Base-by-base conservation (phyloP, 1,284 basidiomycete genomes). In the Trichosporon faecale region DNA sequence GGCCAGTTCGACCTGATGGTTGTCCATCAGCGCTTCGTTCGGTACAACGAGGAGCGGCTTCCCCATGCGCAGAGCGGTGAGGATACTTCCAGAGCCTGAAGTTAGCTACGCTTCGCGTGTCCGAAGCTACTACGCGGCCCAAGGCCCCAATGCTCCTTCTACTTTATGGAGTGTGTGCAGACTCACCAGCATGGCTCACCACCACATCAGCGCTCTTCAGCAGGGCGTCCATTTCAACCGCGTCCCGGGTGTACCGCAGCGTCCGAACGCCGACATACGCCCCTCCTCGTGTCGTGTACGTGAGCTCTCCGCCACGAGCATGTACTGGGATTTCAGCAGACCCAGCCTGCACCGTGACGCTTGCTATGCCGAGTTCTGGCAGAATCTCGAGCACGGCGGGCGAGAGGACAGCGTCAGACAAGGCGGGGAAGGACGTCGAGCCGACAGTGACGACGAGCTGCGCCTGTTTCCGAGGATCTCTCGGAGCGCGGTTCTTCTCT, bases 1-100 rank as follows among this genome's bases (percentile, higher is more conserved):
- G 0, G 96, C 94, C 5, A 99, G 86, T 78, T 99, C 94, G 60
- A 89, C 86, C 85, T 99, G 96, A 78, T 99, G 96, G 81, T 98
- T 92, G 82, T 98, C 91, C 84, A 96, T 89, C 63, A 99, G 85
- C 1, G 91, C 90, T 35, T 90, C 86, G 79, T 99, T 99, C 12
- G 95, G 94, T 1, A 98, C 90, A 14, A 93, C 91, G 73, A 99
- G 89, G 73, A 98, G 85, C 7, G 88, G 88, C 76, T 91, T 92
- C 35, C 86, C 84, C 5, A 44, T 72, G 29, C 95, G 87, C 57
- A 98, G 85, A 12, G 91, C 93, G 64, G 95, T 93, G 46, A 98
- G 86, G 76, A 98, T 95, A 1, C 95, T 97, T 8, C 95, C 96
- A 12, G 96, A 92, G 66, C 95, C 95, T 97, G 78, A 11, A 33